Evolutionary conservation across 148 eudicot species (phyloP).

Genomic region (Persicaria maculosa): DNA sequence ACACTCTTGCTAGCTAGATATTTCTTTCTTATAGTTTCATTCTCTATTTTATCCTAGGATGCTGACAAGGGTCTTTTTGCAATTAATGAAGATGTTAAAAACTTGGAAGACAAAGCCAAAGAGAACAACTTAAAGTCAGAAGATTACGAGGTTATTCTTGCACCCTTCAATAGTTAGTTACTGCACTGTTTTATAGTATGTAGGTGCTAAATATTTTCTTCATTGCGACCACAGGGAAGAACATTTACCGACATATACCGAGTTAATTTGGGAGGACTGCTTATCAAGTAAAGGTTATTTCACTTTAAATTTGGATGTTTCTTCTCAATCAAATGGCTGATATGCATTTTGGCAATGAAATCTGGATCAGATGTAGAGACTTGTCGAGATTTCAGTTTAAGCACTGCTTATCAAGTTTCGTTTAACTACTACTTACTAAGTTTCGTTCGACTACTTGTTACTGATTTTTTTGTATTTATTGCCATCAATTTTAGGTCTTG

Average conservation of each 20-base stretch:
- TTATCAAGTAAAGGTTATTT: too few relatives aligned
- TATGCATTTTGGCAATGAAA: too few relatives aligned
- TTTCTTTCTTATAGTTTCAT: not conserved
- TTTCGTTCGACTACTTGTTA: too few relatives aligned
- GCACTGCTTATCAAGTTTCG: too few relatives aligned
- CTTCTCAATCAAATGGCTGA: too few relatives aligned
- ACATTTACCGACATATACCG: constrained; percentile 90
- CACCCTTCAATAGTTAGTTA: not conserved
- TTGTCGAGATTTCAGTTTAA: too few relatives aligned
- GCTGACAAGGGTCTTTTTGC: constrained; percentile 86
- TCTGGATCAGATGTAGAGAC: too few relatives aligned
- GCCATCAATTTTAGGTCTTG: too few relatives aligned
- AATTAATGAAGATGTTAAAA: constrained; percentile 79
- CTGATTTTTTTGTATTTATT: too few relatives aligned
- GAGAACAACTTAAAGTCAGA: constrained; percentile 84
- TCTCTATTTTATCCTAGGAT: constrained; percentile 43
- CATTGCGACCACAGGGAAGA: constrained; percentile 12
- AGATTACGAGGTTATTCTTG: constrained; percentile 72
- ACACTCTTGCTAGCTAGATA: not conserved
- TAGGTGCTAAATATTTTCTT: not conserved
- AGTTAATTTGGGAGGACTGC: constrained; percentile 82
- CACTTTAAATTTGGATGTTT: too few relatives aligned
- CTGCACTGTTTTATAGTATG: not conserved
- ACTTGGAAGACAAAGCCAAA: constrained; percentile 80
- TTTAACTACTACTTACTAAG: too few relatives aligned